Conservation (phyloP, 352 stramenopile species). For the Saprolegnia parasitica region DNA sequence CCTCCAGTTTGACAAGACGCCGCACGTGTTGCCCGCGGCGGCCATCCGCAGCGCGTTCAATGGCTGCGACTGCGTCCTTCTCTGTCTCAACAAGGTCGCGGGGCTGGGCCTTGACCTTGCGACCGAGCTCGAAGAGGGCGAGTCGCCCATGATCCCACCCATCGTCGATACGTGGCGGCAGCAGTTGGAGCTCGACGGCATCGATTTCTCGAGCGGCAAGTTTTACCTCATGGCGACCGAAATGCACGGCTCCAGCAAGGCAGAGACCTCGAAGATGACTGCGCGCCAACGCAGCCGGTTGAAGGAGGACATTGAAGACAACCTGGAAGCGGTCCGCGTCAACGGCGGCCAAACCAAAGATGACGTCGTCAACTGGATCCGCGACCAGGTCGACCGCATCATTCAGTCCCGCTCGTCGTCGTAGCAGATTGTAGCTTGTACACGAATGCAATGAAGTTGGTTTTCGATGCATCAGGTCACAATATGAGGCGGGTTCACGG, state of each 20-base stretch:
- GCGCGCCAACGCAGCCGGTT: background rate
- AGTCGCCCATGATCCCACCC: background rate
- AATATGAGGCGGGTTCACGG: too few species aligned
- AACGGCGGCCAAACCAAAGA: background rate
- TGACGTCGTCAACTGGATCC: background rate
- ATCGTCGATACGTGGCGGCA: too few species aligned
- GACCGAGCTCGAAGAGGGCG: background rate
- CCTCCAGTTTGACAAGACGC: constrained; percentile 5
- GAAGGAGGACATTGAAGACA: background rate
- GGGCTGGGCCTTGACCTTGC: background rate
- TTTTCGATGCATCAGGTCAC: too few species aligned
- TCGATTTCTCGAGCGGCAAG: background rate
- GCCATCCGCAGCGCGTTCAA: background rate
- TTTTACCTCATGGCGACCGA: constrained; percentile 9
- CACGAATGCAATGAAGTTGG: too few species aligned
- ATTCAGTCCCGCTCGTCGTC: too few species aligned
- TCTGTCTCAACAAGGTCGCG: constrained; percentile 13
- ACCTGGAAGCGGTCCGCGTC: background rate
- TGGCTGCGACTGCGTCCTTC: constrained; percentile 5
- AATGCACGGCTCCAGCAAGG: constrained; percentile 1
- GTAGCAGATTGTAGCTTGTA: too few species aligned
- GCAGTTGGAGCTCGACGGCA: background rate
- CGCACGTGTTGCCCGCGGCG: background rate
- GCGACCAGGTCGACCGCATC: background rate
- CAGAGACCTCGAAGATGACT: background rate